Evolutionary conservation across 768 basidiomycete genomes (phyloP).

Genomic region (Leccinum uliginosum): DNA sequence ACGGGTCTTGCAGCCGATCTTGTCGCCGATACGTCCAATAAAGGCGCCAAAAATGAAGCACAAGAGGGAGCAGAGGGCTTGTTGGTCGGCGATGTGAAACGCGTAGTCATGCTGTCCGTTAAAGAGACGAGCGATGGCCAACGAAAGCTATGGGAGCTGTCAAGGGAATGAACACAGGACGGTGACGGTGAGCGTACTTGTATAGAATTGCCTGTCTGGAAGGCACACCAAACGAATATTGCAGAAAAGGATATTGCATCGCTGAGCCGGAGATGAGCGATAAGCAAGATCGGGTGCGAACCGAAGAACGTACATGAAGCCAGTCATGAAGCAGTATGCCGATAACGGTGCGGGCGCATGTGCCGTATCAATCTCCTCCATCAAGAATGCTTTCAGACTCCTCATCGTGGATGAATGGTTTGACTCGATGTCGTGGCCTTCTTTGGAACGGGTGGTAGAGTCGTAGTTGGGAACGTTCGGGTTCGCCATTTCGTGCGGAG

Average conservation of each 20-base stretch:
- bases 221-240: slow-evolving; percentile 80
- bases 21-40: slow-evolving; percentile 81
- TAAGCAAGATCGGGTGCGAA: background rate
- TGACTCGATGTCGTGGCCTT: slow-evolving; percentile 16
- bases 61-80: slow-evolving; percentile 76
- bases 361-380: slow-evolving; percentile 23
- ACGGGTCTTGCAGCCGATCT: slow-evolving; percentile 67
- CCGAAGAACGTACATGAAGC: slow-evolving; percentile 55
- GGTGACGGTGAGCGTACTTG: slow-evolving; percentile 38
- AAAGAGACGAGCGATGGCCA: slow-evolving; percentile 83
- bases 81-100: slow-evolving; percentile 80
- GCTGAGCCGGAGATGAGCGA: slow-evolving; percentile 30
- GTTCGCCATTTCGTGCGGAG: background rate
- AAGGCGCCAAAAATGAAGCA: slow-evolving; percentile 76
- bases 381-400: slow-evolving; percentile 10
- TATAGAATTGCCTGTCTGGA: slow-evolving; percentile 76
- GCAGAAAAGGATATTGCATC: slow-evolving; percentile 74
- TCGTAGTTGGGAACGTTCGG: background rate
- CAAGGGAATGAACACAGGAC: background rate
- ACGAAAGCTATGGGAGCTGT: slow-evolving; percentile 48
- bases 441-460: background rate
- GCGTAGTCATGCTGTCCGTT: slow-evolving; percentile 44
- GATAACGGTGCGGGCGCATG: slow-evolving; percentile 49
- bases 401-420: slow-evolving; percentile 1
- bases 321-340: slow-evolving; percentile 76